These are phyloP conservation scores for Trichoderma harzianum DNA, from an alignment of 2,329 filamentous ascomycete species.

Conservation along the genomic window DNA sequence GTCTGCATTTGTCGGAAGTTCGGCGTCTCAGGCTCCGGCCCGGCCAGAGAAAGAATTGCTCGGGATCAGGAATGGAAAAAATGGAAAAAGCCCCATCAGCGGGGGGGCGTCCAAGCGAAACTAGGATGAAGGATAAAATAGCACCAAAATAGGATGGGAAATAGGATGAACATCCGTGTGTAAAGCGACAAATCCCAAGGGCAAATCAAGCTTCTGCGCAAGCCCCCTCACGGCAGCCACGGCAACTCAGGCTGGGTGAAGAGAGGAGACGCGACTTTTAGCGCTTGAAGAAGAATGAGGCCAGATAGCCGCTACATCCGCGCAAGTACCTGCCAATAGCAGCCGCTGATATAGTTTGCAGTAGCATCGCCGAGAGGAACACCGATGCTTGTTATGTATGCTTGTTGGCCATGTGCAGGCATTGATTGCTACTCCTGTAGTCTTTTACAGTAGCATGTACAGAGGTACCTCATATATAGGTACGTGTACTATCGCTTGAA, in stretches of 20 bases:
- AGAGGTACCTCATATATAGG: neutral
- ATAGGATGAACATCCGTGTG: neutral
- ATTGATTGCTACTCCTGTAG: too few species aligned
- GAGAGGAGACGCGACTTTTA: constrained; percentile 19
- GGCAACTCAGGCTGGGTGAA: constrained; percentile 28
- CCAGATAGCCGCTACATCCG: constrained; percentile 30
- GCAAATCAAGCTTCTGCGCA: constrained; percentile 3
- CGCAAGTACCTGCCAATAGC: constrained; percentile 11
- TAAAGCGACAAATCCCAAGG: neutral
- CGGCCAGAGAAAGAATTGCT: neutral
- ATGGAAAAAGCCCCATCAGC: neutral
- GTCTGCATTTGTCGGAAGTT: constrained; percentile 2
- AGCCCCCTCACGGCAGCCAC: constrained; percentile 27
- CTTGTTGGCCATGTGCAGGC: neutral
- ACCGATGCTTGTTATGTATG: neutral
- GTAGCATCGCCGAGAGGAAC: neutral
- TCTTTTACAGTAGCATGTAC: too few species aligned
- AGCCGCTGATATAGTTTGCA: neutral
- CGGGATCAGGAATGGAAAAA: neutral
- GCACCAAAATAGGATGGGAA: neutral
- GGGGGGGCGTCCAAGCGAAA: neutral
- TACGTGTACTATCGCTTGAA: neutral
- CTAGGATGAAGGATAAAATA: neutral
- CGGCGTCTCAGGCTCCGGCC: neutral
- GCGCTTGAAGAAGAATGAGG: constrained; percentile 18